Evolutionary conservation across 2,329 filamentous ascomycete species (phyloP).

Genomic region (Colletotrichum theobromicola): DNA sequence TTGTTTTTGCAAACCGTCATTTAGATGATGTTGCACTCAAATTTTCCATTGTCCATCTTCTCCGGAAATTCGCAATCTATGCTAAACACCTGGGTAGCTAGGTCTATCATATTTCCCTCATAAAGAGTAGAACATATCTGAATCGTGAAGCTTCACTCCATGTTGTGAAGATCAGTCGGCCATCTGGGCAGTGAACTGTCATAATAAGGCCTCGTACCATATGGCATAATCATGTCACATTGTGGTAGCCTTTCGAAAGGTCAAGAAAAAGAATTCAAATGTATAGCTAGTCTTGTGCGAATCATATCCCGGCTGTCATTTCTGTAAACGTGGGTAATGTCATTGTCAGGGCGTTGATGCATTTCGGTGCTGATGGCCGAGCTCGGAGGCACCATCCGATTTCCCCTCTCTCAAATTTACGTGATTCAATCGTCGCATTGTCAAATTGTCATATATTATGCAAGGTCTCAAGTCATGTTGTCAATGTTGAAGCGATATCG

Average conservation of each 20-base stretch:
- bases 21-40: neutral
- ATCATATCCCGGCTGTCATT: neutral
- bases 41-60: neutral
- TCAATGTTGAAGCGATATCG: neutral
- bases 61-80: fast-evolving
- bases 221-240: neutral
- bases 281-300: fast-evolving
- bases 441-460: neutral
- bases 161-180: neutral
- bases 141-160: too few species aligned
- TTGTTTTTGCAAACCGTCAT: neutral
- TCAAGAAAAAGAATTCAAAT: fast-evolving
- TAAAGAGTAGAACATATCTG: neutral
- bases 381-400: neutral
- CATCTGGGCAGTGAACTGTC: fast-evolving
- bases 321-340: neutral
- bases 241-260: fast-evolving
- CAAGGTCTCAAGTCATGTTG: neutral
- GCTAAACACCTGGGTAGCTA: too few species aligned
- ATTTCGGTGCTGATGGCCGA: neutral
- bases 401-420: neutral
- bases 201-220: fast-evolving
- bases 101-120: too few species aligned
- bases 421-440: neutral
- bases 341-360: neutral